Evolutionary conservation across 305 asterid species (phyloP).

Genomic region (Fraxinus paxiana): DNA sequence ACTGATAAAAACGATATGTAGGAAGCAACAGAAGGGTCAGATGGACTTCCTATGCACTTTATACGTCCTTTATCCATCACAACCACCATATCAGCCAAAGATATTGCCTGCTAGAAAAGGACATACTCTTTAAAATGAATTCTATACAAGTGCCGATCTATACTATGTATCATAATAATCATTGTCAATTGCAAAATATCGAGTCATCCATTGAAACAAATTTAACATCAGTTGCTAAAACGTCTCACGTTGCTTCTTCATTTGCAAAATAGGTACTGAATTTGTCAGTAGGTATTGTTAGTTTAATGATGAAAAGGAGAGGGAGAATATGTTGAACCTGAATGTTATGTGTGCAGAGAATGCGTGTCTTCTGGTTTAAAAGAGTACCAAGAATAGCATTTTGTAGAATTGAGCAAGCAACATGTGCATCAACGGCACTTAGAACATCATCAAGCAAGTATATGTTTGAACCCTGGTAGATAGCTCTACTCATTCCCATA

Average conservation of each 20-base stretch:
- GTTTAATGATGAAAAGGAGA: background rate
- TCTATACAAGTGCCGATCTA: background rate
- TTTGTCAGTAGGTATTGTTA: background rate
- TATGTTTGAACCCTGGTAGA: conserved; percentile 62
- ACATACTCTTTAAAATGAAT: background rate
- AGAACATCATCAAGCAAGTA: conserved; percentile 89
- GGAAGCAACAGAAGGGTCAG: conserved; percentile 48
- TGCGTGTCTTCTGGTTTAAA: conserved; percentile 65
- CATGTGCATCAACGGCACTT: conserved; percentile 98
- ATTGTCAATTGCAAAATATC: background rate
- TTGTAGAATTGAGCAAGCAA: conserved; percentile 67
- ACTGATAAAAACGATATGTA: conserved; percentile 49
- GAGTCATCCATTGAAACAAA: background rate
- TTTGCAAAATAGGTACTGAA: background rate
- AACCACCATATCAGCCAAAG: conserved; percentile 64
- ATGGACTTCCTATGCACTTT: conserved; percentile 74
- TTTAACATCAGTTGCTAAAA: background rate
- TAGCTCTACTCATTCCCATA: conserved; percentile 56
- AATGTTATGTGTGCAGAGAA: conserved; percentile 86
- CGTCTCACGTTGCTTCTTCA: background rate
- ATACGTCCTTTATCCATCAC: conserved; percentile 79
- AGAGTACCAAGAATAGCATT: conserved; percentile 72
- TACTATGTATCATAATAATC: background rate
- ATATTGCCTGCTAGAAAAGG: conserved; percentile 59
- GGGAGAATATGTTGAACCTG: conserved; percentile 48